These are phyloP conservation scores for Nigrospora sphaerica DNA, from an alignment of 2,329 filamentous ascomycete genomes.

Conservation along the genomic window DNA sequence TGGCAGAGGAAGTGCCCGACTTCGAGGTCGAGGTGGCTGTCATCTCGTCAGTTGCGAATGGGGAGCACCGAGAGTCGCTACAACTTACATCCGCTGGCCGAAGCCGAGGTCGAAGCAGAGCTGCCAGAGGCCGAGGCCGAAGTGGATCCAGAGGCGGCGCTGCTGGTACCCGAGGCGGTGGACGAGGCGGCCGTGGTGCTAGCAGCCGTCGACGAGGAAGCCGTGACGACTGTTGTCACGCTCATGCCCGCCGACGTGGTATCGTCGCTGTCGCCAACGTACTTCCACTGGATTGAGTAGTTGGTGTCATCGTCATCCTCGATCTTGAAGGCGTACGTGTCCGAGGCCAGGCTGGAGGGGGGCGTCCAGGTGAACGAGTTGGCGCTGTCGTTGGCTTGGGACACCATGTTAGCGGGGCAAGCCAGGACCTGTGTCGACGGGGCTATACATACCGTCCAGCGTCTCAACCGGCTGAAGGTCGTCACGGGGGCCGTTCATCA, in stretches of 20 bases:
- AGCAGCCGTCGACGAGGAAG: conserved; percentile 1
- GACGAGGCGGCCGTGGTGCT: conserved; percentile 4
- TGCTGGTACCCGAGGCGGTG: conserved; percentile 1
- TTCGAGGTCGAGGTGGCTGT: conserved; percentile 2
- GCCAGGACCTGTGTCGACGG: background rate
- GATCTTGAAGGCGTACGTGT: conserved; percentile 39
- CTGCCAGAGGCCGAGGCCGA: background rate
- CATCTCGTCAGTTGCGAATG: background rate
- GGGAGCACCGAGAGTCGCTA: background rate
- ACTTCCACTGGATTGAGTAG: conserved; percentile 34
- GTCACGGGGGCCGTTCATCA: conserved; percentile 29
- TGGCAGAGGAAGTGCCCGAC: background rate
- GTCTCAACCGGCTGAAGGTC: conserved; percentile 26
- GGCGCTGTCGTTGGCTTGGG: conserved; percentile 25
- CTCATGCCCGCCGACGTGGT: conserved; percentile 3
- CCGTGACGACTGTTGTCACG: background rate
- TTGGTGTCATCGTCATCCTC: conserved; percentile 30
- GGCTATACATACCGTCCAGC: conserved; percentile 27
- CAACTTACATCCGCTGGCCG: background rate
- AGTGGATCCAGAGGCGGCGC: background rate
- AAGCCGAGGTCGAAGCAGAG: background rate
- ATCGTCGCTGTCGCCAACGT: background rate
- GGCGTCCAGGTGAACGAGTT: conserved; percentile 31
- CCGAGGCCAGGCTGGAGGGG: conserved; percentile 25
- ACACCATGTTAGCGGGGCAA: conserved; percentile 4